These are phyloP conservation scores for Blastocystis hominis DNA, from an alignment of 352 stramenopile genomes.

Conservation along the genomic window DNA sequence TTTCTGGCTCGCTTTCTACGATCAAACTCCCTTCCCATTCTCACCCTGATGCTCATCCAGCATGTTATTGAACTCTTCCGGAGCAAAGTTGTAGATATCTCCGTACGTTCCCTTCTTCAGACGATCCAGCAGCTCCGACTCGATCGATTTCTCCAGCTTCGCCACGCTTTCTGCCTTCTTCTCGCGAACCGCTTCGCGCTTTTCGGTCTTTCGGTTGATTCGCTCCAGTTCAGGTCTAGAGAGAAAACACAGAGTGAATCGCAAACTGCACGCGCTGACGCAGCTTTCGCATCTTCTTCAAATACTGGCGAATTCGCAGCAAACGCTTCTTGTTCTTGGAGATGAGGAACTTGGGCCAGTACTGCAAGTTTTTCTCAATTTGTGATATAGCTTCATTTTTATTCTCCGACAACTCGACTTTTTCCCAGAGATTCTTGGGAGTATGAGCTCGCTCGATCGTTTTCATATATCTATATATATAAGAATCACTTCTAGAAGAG, in stretches of 20 bases:
- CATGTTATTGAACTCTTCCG: constrained; percentile 78
- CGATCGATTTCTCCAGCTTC: constrained; percentile 70
- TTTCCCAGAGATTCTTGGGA: constrained; percentile 95
- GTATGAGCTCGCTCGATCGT: constrained; percentile 94
- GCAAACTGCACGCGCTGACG: constrained; percentile 55
- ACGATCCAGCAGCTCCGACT: constrained; percentile 92
- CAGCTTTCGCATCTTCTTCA: constrained; percentile 90
- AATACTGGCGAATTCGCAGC: constrained; percentile 97
- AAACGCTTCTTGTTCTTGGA: constrained; percentile 96
- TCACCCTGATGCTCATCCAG: constrained; percentile 61
- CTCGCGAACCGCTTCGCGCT: constrained; percentile 84
- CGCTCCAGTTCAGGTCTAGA: constrained; percentile 55
- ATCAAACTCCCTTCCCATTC: neutral
- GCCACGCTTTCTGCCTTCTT: constrained; percentile 80
- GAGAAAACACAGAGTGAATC: neutral
- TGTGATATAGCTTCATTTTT: constrained; percentile 86
- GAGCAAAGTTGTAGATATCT: constrained; percentile 98
- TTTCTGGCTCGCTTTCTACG: neutral
- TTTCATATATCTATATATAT: constrained; percentile 74
- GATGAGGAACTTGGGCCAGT: constrained; percentile 91
- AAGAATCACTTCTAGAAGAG: neutral
- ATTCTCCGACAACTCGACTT: constrained; percentile 88
- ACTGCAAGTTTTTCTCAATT: constrained; percentile 88
- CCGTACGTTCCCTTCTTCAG: constrained; percentile 93
- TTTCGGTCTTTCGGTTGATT: constrained; percentile 75